Evolutionary conservation across 2,329 filamentous ascomycete species (phyloP).

Genomic region (Rutstroemia sp.): DNA sequence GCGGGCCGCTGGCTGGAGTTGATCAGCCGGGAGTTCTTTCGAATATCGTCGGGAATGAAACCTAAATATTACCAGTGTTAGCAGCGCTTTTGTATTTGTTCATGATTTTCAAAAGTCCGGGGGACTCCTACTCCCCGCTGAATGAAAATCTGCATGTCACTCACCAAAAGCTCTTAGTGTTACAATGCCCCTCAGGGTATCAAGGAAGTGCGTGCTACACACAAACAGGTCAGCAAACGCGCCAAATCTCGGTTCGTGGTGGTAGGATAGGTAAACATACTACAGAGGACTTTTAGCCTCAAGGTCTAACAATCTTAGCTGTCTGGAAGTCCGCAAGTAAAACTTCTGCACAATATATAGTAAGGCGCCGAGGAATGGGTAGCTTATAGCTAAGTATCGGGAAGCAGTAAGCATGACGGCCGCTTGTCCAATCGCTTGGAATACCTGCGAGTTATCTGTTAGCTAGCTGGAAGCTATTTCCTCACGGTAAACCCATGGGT

Average conservation of each 20-base stretch:
- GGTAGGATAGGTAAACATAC: not conserved
- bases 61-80: not conserved
- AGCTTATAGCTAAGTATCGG: constrained; percentile 6
- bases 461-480: not conserved
- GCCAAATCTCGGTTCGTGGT: not conserved
- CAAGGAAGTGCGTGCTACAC: constrained; percentile 34
- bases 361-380: constrained; percentile 8
- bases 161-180: constrained; percentile 41
- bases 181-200: constrained; percentile 36
- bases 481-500: not conserved
- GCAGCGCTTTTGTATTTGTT: not conserved
- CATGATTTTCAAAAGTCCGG: not conserved
- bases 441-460: not conserved
- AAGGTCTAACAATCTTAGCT: constrained; percentile 40
- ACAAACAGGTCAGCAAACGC: not conserved
- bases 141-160: constrained; percentile 14
- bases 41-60: constrained; percentile 1
- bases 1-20: constrained; percentile 48
- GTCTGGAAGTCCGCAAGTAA: constrained; percentile 40
- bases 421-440: not conserved
- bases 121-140: not conserved
- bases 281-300: constrained; percentile 38
- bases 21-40: constrained; percentile 37
- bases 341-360: constrained; percentile 30
- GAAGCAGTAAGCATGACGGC: constrained; percentile 8